Conservation (phyloP, 140 eudicot species). For the Oenanthe javanica region DNA sequence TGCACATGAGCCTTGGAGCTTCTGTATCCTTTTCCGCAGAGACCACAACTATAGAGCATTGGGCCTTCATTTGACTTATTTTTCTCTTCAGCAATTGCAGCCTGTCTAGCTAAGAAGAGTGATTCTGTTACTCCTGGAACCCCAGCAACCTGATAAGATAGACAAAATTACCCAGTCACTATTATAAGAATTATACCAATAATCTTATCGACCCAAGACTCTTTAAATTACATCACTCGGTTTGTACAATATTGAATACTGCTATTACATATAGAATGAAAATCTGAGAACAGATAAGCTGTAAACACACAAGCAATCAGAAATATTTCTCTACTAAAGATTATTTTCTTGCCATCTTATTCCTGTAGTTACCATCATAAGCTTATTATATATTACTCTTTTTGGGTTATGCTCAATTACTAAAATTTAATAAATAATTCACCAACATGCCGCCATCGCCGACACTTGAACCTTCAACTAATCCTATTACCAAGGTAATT, state of each 20-base stretch:
- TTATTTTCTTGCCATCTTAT: not conserved
- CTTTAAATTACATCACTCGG: not conserved
- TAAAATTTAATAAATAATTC: not conserved
- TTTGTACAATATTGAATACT: not conserved
- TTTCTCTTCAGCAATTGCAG: constrained; percentile 65
- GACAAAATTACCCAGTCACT: not conserved
- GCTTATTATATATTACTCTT: not conserved
- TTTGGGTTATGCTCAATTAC: not conserved
- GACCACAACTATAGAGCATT: constrained; percentile 72
- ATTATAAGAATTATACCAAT: not conserved
- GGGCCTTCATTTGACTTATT: constrained; percentile 45
- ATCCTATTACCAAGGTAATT: not conserved
- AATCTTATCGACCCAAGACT: not conserved
- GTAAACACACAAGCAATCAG: not conserved
- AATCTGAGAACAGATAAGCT: not conserved
- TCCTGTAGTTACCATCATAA: not conserved
- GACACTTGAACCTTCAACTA: not conserved
- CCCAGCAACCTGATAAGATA: constrained; percentile 60
- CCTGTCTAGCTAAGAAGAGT: constrained; percentile 60
- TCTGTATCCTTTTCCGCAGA: constrained; percentile 79
- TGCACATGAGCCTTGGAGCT: constrained; percentile 86
- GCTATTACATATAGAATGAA: too few relatives aligned
- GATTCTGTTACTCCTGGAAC: constrained; percentile 88
- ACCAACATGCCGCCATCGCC: not conserved
- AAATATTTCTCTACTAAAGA: not conserved